Evolutionary conservation across 768 basidiomycete species (phyloP).

Genomic region (Cyclocybe cylindracea): DNA sequence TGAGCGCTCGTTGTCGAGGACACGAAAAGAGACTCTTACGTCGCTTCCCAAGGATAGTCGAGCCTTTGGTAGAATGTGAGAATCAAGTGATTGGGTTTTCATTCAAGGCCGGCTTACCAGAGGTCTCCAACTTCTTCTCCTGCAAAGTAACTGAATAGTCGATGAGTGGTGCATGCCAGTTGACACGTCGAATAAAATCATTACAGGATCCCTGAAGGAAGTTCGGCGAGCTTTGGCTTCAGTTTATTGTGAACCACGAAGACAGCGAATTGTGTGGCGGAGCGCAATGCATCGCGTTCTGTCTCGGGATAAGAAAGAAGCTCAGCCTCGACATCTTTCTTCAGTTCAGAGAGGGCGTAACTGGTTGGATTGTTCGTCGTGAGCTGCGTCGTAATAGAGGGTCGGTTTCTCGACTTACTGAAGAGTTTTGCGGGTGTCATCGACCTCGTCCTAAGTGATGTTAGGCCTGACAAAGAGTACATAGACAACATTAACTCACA

Average conservation of each 20-base stretch:
- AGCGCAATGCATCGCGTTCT: slow-evolving; percentile 67
- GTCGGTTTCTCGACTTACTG: slow-evolving; percentile 50
- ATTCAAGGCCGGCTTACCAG: slow-evolving; percentile 52
- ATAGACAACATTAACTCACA: slow-evolving; percentile 41
- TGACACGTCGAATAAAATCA: slow-evolving; percentile 21
- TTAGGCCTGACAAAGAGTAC: background rate
- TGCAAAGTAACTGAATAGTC: slow-evolving; percentile 65
- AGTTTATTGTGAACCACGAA: slow-evolving; percentile 97
- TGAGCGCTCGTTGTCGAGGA: background rate
- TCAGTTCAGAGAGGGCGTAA: slow-evolving; percentile 88
- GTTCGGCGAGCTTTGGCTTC: slow-evolving; percentile 77
- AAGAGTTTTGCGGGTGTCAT: slow-evolving; percentile 87
- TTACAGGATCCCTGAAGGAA: slow-evolving; percentile 70
- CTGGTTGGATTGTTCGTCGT: slow-evolving; percentile 33
- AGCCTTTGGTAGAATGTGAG: slow-evolving; percentile 46
- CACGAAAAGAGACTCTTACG: slow-evolving; percentile 39
- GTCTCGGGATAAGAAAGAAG: slow-evolving; percentile 64
- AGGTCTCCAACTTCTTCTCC: slow-evolving; percentile 75
- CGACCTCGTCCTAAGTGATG: slow-evolving; percentile 72
- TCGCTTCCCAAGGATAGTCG: slow-evolving; percentile 83
- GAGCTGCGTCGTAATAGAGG: no score
- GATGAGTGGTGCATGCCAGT: background rate
- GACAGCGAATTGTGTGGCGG: slow-evolving; percentile 78
- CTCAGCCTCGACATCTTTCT: slow-evolving; percentile 83
- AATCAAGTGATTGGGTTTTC: background rate